Evolutionary conservation across 352 stramenopile genomes (phyloP), one percentile per base, ranked within the genome.

Genomic region (Globisporangium echinulatum): DNA sequence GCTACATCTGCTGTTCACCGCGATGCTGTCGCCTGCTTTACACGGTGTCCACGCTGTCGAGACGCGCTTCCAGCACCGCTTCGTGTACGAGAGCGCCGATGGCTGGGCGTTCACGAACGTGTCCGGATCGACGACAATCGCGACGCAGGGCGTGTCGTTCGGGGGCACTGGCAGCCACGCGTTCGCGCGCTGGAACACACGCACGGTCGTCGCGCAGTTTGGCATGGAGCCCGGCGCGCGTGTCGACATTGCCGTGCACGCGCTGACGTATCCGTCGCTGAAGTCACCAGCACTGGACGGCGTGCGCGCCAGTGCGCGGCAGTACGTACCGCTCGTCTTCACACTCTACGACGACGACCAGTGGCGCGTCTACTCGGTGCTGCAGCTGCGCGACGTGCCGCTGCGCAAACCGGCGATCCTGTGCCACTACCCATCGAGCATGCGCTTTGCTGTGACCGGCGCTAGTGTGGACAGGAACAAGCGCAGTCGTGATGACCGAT

Each of bases 331-430:
- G 2, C 59, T 87, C 15, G 74, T 79, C 37, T 82, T 87, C 49
- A 72, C 78, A 33, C 58, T 90, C 40, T 87, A 86, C 52, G 71
- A 86, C 52, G 68, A 68, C 43, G 72, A 84, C 37, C 80, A 90
- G 56, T 90, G 80, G 77, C 71, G 71, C 8, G 62, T 72, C 19
- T 88, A 85, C 50, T 68, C 76, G 8, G 72, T 87, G 59, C 59
- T 88, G n/a, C 69, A 75, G 48, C 63, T 86, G 50, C 77, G 74
- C 5, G 79, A 87, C 19, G 70, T 87, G 61, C 71, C 79, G 40
- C 72, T 88, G 49, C 78, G 75, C 51, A 80, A 64, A 25, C 68
- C 71, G 11, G 75, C 69, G 19, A 68, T 87, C 49, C 54, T 88
- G 36, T 90, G 78, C 44, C 75, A 87, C 37, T 88, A 87, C 56